phyloP scores from a whole-genome alignment of 2,329 filamentous ascomycete species.

The Colletotrichum endophyticum region DNA sequence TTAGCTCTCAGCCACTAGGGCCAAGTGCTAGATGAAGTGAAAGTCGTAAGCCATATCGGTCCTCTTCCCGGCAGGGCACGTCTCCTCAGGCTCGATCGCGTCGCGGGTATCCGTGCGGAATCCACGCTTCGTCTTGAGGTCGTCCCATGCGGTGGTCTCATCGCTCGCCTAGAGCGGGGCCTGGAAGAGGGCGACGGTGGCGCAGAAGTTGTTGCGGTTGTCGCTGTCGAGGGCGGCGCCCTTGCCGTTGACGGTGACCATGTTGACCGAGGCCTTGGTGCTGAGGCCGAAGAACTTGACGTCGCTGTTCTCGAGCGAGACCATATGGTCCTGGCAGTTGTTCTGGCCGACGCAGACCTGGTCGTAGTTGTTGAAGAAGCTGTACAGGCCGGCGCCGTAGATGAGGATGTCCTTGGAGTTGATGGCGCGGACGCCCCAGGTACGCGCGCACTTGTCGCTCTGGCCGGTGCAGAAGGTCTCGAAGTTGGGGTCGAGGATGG shows the following conservation, averaged over 20 bases:
- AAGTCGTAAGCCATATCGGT: background rate
- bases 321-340: slow-evolving; percentile 80
- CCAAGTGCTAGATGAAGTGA: background rate
- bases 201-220: slow-evolving; percentile 71
- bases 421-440: slow-evolving; percentile 76
- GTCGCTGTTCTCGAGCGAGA: slow-evolving; percentile 69
- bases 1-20: background rate
- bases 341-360: slow-evolving; percentile 71
- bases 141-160: background rate
- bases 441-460: slow-evolving; percentile 64
- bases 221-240: slow-evolving; percentile 59
- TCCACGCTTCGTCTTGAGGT: background rate
- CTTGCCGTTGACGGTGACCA: slow-evolving; percentile 69
- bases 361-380: slow-evolving; percentile 83
- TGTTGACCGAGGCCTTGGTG: slow-evolving; percentile 77
- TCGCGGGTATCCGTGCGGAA: background rate
- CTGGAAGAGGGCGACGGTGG: slow-evolving; percentile 60
- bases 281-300: slow-evolving; percentile 72
- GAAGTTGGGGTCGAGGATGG: slow-evolving; percentile 74
- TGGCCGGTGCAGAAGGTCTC: slow-evolving; percentile 52
- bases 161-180: slow-evolving; percentile 6
- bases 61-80: background rate
- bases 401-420: slow-evolving; percentile 71
- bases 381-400: slow-evolving; percentile 79
- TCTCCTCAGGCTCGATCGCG: background rate